Evolutionary conservation across 1,284 basidiomycete species (phyloP).

Genomic region (Blastosporella zonata): DNA sequence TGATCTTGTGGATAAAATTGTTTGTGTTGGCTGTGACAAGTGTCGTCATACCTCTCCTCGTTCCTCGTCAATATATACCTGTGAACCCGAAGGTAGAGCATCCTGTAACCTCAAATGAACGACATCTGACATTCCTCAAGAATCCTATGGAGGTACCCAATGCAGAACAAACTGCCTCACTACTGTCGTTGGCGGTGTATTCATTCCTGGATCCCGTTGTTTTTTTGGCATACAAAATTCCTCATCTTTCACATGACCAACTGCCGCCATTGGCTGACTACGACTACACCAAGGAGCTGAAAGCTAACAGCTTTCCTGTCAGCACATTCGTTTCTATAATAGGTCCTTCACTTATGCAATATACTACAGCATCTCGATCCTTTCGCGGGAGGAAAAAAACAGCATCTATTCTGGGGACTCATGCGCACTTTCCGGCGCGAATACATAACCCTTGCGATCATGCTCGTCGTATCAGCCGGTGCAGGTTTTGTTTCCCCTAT

Average conservation of each 20-base stretch:
- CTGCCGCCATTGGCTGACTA: conserved; percentile 61
- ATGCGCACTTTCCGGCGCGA: conserved; percentile 35
- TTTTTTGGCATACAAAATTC: conserved; percentile 39
- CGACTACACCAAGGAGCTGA: conserved; percentile 41
- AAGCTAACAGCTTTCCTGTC: conserved; percentile 36
- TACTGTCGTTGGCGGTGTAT: conserved; percentile 54
- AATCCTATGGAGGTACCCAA: conserved; percentile 44
- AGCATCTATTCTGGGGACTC: conserved; percentile 36
- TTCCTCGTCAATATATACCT: conserved; percentile 42
- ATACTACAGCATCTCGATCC: conserved; percentile 38
- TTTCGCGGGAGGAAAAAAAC: conserved; percentile 29
- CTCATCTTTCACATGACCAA: conserved; percentile 41
- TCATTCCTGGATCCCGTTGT: conserved; percentile 57
- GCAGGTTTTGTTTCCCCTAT: conserved; percentile 43
- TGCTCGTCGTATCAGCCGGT: conserved; percentile 31
- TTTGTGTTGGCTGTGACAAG: conserved; percentile 30
- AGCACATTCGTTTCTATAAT: conserved; percentile 9
- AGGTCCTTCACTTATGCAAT: conserved; percentile 31
- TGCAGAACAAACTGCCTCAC: conserved; percentile 66
- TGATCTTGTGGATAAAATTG: conserved; percentile 37
- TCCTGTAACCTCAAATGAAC: not conserved
- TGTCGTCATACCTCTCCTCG: conserved; percentile 36
- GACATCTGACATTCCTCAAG: conserved; percentile 25
- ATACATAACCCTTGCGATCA: conserved; percentile 33
- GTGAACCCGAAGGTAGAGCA: conserved; percentile 39